phyloP scores from a whole-genome alignment of 192 early-diverging fungal species.

The Coemansia sp. region DNA sequence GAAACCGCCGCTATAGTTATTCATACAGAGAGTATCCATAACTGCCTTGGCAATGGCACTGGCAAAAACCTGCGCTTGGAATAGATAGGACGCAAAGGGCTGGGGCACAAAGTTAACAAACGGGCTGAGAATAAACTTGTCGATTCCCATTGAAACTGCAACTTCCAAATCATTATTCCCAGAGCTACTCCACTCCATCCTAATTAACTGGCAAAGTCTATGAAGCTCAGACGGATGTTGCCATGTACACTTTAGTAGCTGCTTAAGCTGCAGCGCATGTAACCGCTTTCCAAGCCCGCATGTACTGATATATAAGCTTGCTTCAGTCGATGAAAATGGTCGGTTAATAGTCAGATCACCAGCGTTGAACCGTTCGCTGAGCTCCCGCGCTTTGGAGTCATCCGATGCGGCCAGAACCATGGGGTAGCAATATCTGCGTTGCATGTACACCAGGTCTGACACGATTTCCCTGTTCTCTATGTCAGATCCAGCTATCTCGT shows the following conservation, averaged over 20 bases:
- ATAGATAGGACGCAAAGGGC: slow-evolving; percentile 8
- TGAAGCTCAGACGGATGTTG: slow-evolving; percentile 18
- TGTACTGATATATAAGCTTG: slow-evolving; percentile 5
- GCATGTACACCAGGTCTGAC: slow-evolving; percentile 7
- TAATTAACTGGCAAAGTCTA: slow-evolving; percentile 11
- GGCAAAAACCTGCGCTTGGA: not conserved
- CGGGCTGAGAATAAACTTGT: not conserved
- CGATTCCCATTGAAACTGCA: not conserved
- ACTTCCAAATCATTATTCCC: not conserved
- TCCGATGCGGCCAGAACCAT: slow-evolving; percentile 21
- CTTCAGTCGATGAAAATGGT: slow-evolving; percentile 12
- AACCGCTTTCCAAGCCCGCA: not conserved
- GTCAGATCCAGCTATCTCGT: slow-evolving; percentile 6
- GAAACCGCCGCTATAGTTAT: not conserved
- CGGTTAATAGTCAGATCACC: not conserved
- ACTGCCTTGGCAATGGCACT: not conserved
- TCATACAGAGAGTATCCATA: slow-evolving; percentile 1
- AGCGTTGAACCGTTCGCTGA: slow-evolving; percentile 10
- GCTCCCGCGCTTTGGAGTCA: slow-evolving; percentile 12
- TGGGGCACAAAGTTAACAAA: slow-evolving; percentile 12
- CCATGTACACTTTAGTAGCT: slow-evolving; percentile 20
- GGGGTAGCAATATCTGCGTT: not conserved
- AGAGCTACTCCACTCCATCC: not conserved
- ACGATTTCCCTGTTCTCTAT: slow-evolving; percentile 1
- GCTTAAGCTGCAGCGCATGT: slow-evolving; percentile 15